Evolutionary conservation across 208 protist genomes (phyloP).

Genomic region (Crithidia thermophila): DNA sequence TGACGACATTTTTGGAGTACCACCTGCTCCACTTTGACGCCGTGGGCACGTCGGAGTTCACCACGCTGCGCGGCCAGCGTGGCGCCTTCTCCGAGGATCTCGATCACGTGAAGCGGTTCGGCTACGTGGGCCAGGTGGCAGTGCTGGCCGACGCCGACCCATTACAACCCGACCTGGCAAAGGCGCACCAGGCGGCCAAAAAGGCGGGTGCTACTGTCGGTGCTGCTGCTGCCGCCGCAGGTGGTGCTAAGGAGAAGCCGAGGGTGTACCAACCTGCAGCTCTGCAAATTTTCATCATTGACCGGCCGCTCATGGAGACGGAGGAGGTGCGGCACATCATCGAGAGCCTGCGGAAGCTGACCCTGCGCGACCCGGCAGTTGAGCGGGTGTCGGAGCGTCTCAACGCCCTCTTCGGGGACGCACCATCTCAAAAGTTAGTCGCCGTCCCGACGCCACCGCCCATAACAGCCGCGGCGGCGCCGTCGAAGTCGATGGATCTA

Average conservation of each 20-base stretch:
- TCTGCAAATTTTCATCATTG: constrained; percentile 70
- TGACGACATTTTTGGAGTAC: constrained; percentile 57
- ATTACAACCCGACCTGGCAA: constrained; percentile 7
- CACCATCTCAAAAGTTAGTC: too few species aligned
- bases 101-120: constrained; percentile 54
- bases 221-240: too few species aligned
- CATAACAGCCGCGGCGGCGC: background rate
- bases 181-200: background rate
- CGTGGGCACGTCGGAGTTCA: constrained; percentile 50
- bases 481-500: background rate
- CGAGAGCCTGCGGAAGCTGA: constrained; percentile 22
- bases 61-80: constrained; percentile 58
- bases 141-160: constrained; percentile 54
- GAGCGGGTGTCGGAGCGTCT: background rate
- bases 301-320: constrained; percentile 49
- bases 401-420: constrained; percentile 1
- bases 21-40: constrained; percentile 69
- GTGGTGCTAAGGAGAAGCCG: background rate
- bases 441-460: too few species aligned
- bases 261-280: constrained; percentile 18
- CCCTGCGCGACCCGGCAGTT: background rate
- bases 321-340: constrained; percentile 18
- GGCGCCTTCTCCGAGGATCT: constrained; percentile 67
- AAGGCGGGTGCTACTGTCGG: background rate
- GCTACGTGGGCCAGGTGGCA: constrained; percentile 31